Conservation (phyloP, 345 rosid species). For the Lepidium didymum region DNA sequence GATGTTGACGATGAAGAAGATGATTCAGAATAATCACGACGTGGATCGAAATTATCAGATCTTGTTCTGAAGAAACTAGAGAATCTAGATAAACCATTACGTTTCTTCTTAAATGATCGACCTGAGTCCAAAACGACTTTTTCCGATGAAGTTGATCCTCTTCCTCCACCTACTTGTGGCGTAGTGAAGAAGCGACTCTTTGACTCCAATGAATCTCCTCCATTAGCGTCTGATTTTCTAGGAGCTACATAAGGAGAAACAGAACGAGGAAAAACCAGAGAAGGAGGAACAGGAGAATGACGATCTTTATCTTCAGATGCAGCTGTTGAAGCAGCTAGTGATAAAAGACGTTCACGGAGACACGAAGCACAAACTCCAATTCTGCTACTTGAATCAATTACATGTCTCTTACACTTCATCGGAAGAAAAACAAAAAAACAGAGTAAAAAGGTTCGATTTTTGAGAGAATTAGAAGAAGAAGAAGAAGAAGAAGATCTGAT, state of each 20-base stretch:
- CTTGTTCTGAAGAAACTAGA: conserved; percentile 56
- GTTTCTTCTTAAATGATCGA: conserved; percentile 30
- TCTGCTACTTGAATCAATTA: conserved; percentile 51
- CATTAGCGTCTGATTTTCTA: conserved; percentile 47
- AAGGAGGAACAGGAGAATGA: conserved; percentile 23
- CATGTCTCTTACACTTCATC: conserved; percentile 85
- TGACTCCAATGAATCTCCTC: not conserved
- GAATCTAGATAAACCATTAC: conserved; percentile 38
- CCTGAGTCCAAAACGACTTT: conserved; percentile 17
- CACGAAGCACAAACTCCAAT: conserved; percentile 92
- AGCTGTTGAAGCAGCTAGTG: conserved; percentile 45
- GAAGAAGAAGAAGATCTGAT: not conserved
- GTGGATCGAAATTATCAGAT: conserved; percentile 50
- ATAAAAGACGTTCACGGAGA: conserved; percentile 69
- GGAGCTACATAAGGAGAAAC: conserved; percentile 71
- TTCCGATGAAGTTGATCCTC: conserved; percentile 9
- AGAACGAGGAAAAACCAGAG: conserved; percentile 68
- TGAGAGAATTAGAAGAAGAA: not conserved
- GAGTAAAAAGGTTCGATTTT: not conserved
- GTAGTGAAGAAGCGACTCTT: conserved; percentile 51
- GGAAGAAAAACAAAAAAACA: not conserved
- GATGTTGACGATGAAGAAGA: conserved; percentile 32
- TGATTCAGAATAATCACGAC: conserved; percentile 26
- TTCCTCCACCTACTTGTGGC: conserved; percentile 49
- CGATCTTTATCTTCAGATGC: conserved; percentile 25